A percentile compares a stretch with the other conserved stretches of the same genome.
Evolutionary conservation across 2,329 filamentous ascomycete genomes (phyloP).

Genomic region (Alternaria triticina): DNA sequence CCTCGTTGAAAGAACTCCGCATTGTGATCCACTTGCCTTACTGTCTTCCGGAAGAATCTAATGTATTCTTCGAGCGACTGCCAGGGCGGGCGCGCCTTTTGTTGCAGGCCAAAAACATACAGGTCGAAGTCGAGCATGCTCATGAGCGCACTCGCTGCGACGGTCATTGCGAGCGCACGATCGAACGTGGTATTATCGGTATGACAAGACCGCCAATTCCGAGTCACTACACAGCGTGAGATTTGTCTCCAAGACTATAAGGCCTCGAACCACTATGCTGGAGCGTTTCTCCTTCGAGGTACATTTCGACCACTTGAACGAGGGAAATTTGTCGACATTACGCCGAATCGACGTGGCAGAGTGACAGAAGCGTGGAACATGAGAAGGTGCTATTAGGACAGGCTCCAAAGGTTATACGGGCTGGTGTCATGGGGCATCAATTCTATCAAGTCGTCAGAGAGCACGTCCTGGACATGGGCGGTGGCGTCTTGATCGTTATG

Average conservation of each 20-base stretch:
- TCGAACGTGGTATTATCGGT: not conserved
- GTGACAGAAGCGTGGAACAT: not conserved
- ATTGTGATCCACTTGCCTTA: not conserved
- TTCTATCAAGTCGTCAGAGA: not conserved
- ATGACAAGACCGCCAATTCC: not conserved
- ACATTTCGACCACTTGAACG: not conserved
- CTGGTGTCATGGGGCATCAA: not conserved
- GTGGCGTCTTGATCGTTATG: not conserved
- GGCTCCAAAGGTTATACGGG: not conserved
- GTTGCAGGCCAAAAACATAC: not conserved
- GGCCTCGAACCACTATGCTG: not conserved
- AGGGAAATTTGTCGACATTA: not conserved
- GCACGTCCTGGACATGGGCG: not conserved
- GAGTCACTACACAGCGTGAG: not conserved
- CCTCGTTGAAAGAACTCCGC: not conserved
- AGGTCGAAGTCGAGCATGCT: not conserved
- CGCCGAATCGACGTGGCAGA: not conserved
- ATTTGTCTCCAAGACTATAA: not conserved
- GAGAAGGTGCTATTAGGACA: not conserved
- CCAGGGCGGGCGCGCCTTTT: not conserved
- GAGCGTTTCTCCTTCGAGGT: not conserved
- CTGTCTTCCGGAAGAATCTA: not conserved
- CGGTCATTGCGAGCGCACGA: not conserved
- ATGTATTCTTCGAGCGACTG: not conserved
- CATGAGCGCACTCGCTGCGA: not conserved